Evolutionary conservation across 2,329 filamentous ascomycete genomes (phyloP), one percentile per base, ranked within the genome.

Genomic region (Colletotrichum filicis): DNA sequence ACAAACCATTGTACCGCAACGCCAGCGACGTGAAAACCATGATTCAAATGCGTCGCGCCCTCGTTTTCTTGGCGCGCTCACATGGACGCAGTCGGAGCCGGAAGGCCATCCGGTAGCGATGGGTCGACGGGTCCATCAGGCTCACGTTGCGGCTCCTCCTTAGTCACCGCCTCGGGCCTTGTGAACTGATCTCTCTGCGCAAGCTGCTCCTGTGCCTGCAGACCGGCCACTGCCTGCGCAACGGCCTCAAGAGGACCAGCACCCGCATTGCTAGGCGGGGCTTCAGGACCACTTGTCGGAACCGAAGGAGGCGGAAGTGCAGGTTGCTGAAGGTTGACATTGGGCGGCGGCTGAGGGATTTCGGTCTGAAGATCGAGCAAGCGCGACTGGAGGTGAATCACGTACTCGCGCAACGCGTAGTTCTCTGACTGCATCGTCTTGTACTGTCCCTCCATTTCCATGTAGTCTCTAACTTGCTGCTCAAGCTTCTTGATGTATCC

Each of bases 401-500:
- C 93, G 84, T 98, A 98, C 81, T 98, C 95, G 77, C 95, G 92
- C 55, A 99, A 87, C 74, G 94, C 91, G 80, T 95, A 97, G 83
- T 98, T 98, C 82, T 99, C 96, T 32, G 90, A 87, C 80, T 98
- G 94, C 30, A 97, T 85, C n/a, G 88, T 85, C 82, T 97, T 97
- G 83, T 91, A 95, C 68, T 90, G 91, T 75, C 93, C 90, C 76
- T 95, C 93, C 83, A 98, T 90, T 22, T 91, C 88, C 77, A 91
- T 89, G 76, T 91, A 94, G 35, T 97, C 94, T 78, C 94, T 92
- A 64, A 98, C 95, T 81, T 98, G 94, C 80, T 97, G 93, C 83
- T 99, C 97, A 7, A 99, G 89, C 82, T 97, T 97, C 86, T 97
- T 97, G 83, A 99, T 99, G 82, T 99, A 98, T 58, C 94, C 94